A percentile compares a stretch with the other conserved stretches of the same genome.
Conservation (phyloP, 1,139 yeast genomes). For the Taphrina confusa region DNA sequence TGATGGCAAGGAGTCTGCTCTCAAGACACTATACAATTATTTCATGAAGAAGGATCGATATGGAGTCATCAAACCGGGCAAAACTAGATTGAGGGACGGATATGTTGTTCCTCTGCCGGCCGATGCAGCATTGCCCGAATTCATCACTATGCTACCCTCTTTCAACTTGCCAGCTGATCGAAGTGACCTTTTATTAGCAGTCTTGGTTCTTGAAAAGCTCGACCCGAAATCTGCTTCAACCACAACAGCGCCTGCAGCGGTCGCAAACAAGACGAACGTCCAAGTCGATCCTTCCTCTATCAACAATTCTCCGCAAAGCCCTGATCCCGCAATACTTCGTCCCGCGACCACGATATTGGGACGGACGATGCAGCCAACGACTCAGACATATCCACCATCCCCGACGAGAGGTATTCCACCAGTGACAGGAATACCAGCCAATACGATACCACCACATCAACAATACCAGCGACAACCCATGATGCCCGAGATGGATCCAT, state of each 20-base stretch:
- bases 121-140: conserved; percentile 44
- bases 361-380: too few relatives aligned
- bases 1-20: conserved; percentile 46
- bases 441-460: conserved; percentile 3
- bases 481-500: conserved; percentile 12
- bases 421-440: too few relatives aligned
- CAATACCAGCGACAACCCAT: neutral
- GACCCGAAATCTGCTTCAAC: neutral
- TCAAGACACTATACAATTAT: conserved; percentile 57
- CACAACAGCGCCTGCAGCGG: neutral
- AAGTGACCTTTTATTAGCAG: conserved; percentile 51
- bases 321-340: too few relatives aligned
- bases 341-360: too few relatives aligned
- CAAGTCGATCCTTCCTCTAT: neutral
- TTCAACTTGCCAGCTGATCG: conserved; percentile 35
- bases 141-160: conserved; percentile 36
- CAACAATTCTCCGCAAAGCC: neutral
- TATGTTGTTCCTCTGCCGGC: conserved; percentile 57
- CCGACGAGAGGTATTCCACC: too few relatives aligned
- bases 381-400: too few relatives aligned
- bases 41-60: conserved; percentile 55
- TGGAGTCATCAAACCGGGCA: conserved; percentile 60
- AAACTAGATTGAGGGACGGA: conserved; percentile 58
- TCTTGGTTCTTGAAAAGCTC: conserved; percentile 51
- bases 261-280: neutral